Base-by-base conservation (phyloP, 805 yeast species). In the Jamesozyma lodderae region DNA sequence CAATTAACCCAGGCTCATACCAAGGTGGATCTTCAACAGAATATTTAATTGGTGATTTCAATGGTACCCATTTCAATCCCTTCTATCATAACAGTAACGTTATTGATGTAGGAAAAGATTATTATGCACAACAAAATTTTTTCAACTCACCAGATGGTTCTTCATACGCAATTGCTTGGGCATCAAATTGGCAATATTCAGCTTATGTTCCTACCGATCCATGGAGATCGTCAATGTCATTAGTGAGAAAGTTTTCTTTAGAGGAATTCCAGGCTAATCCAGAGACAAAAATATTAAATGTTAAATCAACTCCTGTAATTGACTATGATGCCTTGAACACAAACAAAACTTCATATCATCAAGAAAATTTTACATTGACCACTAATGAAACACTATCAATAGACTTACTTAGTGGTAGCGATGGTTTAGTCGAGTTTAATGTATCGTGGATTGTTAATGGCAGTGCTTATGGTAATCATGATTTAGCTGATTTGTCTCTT, bases 221-320 rank as follows among this genome's bases (percentile, higher is more conserved):
- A 33, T 33, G 36, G 36, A 33, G 36, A 33, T 33, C 36, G 6
- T 33, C 36, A 13, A 25, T 24, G 17, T 33, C 30, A 4, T 26
- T 33, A 8, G 30, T 33, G 10, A 24, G 30, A 25, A 33, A 33
- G 24, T 33, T 33, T 25, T 13, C 29, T n/a, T 16, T 24, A 19
- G 36, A 33, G 14, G 31, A 17, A 26, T 25, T 25, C 31, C 30
- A 33, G 25, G 36, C 30, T 4, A 33, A 33, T 16, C 23, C 36
- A 25, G 36, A 33, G 19, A 25, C 24, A 2, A 24, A 25, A 17
- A 17, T 33, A 7, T 19, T 25, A 17, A 33, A 33, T 14, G 17
- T 33, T 14, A 33, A 33, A 33, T 24, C 36, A 7, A 24, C 30
- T 2, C 36, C 36, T 1, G 31, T 33, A 4, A 25, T 33, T 17